These are phyloP conservation scores for Begonia fuchsioides DNA, from an alignment of 306 rosid species.

Conservation along the genomic window DNA sequence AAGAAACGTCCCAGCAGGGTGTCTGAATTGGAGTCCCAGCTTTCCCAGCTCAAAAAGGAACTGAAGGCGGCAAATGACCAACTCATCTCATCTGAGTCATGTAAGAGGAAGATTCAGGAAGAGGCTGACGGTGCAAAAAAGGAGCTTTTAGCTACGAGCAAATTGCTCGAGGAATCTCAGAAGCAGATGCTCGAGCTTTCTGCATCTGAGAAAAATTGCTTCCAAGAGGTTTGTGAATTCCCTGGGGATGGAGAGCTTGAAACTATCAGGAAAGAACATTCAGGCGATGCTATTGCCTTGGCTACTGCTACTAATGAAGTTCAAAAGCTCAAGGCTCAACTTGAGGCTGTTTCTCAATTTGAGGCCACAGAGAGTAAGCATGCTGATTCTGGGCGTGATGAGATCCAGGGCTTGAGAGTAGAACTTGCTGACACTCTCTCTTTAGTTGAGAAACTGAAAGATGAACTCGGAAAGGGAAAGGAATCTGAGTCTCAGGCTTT, in stretches of 20 bases:
- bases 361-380: constrained; percentile 36
- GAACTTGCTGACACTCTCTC: constrained; percentile 51
- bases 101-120: constrained; percentile 42
- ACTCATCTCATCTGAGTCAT: constrained; percentile 42
- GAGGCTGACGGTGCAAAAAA: constrained; percentile 70
- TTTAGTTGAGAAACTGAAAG: constrained; percentile 44
- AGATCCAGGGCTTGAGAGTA: constrained; percentile 40
- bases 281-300: constrained; percentile 73
- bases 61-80: constrained; percentile 58
- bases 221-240: constrained; percentile 58
- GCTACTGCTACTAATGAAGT: constrained; percentile 68
- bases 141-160: constrained; percentile 34
- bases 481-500: constrained; percentile 51
- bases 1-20: constrained; percentile 44
- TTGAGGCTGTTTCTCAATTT: constrained; percentile 43
- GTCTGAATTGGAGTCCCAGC: constrained; percentile 52
- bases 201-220: constrained; percentile 57
- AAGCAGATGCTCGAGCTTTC: constrained; percentile 58
- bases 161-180: constrained; percentile 56
- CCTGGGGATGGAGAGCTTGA: constrained; percentile 85
- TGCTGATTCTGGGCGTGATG: constrained; percentile 46
- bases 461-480: constrained; percentile 39
- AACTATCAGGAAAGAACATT: constrained; percentile 73
- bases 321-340: constrained; percentile 70
- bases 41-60: constrained; percentile 60